phyloP scores from a whole-genome alignment of 2,329 filamentous ascomycete species.

The Colletotrichum noveboracense region DNA sequence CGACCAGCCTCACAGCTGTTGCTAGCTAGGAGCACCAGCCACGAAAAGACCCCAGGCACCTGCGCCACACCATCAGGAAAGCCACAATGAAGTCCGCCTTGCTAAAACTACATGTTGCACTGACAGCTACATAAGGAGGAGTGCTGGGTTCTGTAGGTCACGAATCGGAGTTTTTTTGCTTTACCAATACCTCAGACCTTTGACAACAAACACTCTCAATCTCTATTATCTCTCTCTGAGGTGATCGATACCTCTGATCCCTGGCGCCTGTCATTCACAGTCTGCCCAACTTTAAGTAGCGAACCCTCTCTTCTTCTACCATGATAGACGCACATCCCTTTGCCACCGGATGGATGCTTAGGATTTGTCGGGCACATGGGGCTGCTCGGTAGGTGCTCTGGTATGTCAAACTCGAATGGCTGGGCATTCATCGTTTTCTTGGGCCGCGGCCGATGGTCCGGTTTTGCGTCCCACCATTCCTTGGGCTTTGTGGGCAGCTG shows the following conservation, averaged over 20 bases:
- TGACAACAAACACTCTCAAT: background rate
- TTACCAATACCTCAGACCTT: background rate
- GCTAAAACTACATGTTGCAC: background rate
- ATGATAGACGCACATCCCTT: conserved; percentile 56
- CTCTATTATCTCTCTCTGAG: background rate
- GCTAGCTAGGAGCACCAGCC: background rate
- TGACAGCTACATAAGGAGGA: background rate
- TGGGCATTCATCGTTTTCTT: conserved; percentile 14
- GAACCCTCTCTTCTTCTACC: conserved; percentile 36
- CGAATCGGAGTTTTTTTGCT: background rate
- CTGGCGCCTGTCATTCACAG: conserved; percentile 7
- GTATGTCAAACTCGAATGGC: conserved; percentile 53
- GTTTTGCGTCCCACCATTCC: conserved; percentile 41
- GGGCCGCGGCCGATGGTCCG: conserved; percentile 27
- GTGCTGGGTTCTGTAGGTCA: background rate
- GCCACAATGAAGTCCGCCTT: background rate
- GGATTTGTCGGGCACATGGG: conserved; percentile 57
- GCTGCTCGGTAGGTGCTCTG: conserved; percentile 56
- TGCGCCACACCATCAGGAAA: background rate
- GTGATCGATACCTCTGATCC: conserved; percentile 22
- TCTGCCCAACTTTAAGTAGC: background rate
- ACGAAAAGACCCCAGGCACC: background rate
- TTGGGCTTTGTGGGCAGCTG: conserved; percentile 28
- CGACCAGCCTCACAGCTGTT: background rate
- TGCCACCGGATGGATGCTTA: conserved; percentile 48